A percentile compares a stretch with the other conserved stretches of the same genome.
phyloP scores from a whole-genome alignment of 202 grass and related monocot species.

The Schoenoplectus triqueter region DNA sequence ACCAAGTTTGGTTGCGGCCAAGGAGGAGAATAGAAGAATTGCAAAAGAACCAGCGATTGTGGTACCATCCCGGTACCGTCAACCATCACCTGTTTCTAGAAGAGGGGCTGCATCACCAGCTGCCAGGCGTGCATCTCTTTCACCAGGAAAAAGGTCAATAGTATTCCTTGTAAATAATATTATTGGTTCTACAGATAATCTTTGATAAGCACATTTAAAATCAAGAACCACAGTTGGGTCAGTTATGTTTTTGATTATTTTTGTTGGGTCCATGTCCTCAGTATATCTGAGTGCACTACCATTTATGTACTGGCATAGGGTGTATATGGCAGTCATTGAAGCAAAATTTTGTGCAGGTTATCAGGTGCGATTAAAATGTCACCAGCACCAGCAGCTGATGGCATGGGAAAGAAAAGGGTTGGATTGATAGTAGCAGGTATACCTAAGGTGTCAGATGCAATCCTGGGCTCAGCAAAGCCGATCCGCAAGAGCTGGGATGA shows the following conservation, averaged over 20 bases:
- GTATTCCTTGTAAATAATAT: neutral
- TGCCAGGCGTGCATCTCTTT: slow-evolving; percentile 57
- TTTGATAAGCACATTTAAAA: neutral
- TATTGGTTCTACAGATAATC: neutral
- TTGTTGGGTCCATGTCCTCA: neutral
- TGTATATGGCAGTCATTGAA: neutral
- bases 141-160: slow-evolving; percentile 51
- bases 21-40: slow-evolving; percentile 67
- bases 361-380: slow-evolving; percentile 44
- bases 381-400: slow-evolving; percentile 52
- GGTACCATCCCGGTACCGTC: slow-evolving; percentile 74
- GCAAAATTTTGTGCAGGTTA: slow-evolving; percentile 18
- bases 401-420: slow-evolving; percentile 57
- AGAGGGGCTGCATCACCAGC: slow-evolving; percentile 51
- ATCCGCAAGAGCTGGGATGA: slow-evolving; percentile 90
- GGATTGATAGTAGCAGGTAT: slow-evolving; percentile 74
- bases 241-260: neutral
- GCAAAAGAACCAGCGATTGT: slow-evolving; percentile 73
- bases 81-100: slow-evolving; percentile 59
- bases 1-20: slow-evolving; percentile 67
- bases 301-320: neutral
- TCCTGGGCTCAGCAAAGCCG: slow-evolving; percentile 52
- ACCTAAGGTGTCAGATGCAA: slow-evolving; percentile 69
- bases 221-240: neutral
- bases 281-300: neutral